A percentile compares a stretch with the other conserved stretches of the same genome.
Conservation (phyloP, 257 asterid genomes). For the Primulina huaijiensis region DNA sequence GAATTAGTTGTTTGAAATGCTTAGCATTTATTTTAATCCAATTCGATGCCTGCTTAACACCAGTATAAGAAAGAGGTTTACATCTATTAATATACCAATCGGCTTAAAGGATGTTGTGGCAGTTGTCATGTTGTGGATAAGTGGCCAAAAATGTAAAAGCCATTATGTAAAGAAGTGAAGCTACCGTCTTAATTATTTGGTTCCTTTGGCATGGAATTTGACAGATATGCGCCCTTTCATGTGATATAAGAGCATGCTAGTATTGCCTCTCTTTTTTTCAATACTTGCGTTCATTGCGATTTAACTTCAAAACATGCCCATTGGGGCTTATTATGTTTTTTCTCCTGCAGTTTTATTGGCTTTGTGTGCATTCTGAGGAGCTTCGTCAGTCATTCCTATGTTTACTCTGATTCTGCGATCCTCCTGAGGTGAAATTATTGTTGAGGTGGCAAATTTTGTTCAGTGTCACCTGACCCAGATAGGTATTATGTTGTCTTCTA, state of each 20-base stretch:
- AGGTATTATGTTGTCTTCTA: constrained; percentile 23
- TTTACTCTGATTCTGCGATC: constrained; percentile 24
- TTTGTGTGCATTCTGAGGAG: constrained; percentile 33
- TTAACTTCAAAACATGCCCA: not conserved
- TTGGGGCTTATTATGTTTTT: constrained; percentile 10
- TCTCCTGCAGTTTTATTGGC: constrained; percentile 62
- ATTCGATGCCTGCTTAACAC: not conserved
- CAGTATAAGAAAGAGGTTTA: not conserved
- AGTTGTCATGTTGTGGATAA: not conserved
- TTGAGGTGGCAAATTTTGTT: constrained; percentile 27
- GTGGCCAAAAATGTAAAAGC: not conserved
- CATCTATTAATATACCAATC: not conserved
- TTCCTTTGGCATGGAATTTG: not conserved
- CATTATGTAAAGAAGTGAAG: not conserved
- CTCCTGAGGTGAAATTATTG: constrained; percentile 14
- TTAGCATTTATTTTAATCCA: too few relatives aligned
- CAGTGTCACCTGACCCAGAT: constrained; percentile 17
- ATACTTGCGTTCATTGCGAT: not conserved
- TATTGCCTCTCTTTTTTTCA: not conserved
- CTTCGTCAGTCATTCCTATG: not conserved
- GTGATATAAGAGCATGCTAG: not conserved
- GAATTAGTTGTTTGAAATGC: not conserved
- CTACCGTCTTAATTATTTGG: not conserved
- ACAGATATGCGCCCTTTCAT: not conserved
- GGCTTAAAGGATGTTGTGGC: not conserved